Evolutionary conservation across 75 land plant genomes (phyloP).

Genomic region (Ceratopteris richardii): DNA sequence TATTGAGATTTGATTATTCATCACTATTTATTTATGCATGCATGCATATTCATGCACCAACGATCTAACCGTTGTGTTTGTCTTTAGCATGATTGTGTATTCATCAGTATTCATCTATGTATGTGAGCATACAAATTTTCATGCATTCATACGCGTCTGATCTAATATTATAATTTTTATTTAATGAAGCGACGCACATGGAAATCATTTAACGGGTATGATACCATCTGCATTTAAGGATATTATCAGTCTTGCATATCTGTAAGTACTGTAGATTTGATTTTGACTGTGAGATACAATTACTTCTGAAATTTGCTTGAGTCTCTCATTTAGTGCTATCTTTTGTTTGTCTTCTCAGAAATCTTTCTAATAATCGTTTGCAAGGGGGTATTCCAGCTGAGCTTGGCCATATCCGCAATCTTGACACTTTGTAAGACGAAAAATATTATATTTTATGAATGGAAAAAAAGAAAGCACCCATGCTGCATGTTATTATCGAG

Average conservation of each 20-base stretch:
- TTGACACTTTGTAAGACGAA: conserved; percentile 75
- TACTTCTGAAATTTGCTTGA: too few relatives aligned
- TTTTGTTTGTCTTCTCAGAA: conserved; percentile 29
- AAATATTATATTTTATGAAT: neutral
- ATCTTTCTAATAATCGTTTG: conserved; percentile 65
- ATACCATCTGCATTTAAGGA: conserved; percentile 65
- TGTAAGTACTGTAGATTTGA: conserved; percentile 45
- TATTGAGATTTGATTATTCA: too few relatives aligned
- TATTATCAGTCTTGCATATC: conserved; percentile 77
- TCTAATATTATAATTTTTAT: conserved; percentile 49
- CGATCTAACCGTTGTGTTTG: neutral
- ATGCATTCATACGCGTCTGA: too few relatives aligned
- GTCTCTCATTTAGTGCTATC: neutral
- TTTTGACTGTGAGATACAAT: neutral
- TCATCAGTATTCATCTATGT: too few relatives aligned
- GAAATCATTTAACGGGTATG: conserved; percentile 63
- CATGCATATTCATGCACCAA: neutral
- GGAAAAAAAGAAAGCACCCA: neutral
- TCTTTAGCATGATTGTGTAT: neutral
- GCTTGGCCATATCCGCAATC: conserved; percentile 72
- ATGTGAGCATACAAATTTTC: neutral
- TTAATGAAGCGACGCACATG: conserved; percentile 1
- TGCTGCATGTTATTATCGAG: neutral
- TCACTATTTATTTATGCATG: too few relatives aligned
- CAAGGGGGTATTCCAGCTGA: conserved; percentile 72